phyloP scores from a whole-genome alignment of 2,329 filamentous ascomycete species.

The Calycina marina region DNA sequence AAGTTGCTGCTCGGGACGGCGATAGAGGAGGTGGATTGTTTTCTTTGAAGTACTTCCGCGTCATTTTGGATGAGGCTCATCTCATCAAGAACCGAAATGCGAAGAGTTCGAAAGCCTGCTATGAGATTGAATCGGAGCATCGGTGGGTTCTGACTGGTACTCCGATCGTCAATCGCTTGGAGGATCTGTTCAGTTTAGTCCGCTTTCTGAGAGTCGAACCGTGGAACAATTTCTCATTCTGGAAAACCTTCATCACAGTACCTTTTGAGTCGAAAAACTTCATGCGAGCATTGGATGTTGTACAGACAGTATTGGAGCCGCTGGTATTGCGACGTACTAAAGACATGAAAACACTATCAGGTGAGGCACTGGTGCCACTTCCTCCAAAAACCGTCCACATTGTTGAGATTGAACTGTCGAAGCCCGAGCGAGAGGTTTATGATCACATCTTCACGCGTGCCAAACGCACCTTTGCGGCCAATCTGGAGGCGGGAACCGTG shows the following conservation, averaged over 20 bases:
- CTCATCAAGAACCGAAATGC: constrained; percentile 81
- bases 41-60: constrained; percentile 82
- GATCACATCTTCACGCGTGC: constrained; percentile 76
- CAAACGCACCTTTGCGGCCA: constrained; percentile 71
- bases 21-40: constrained; percentile 64
- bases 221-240: constrained; percentile 98
- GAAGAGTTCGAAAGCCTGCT: constrained; percentile 91
- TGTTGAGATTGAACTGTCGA: constrained; percentile 72
- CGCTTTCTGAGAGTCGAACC: constrained; percentile 88
- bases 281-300: constrained; percentile 82
- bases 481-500: constrained; percentile 80
- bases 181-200: constrained; percentile 87
- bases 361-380: constrained; percentile 65
- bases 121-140: constrained; percentile 72
- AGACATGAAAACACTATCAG: constrained; percentile 91
- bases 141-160: constrained; percentile 92
- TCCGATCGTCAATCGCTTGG: constrained; percentile 88
- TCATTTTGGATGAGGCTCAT: constrained; percentile 93
- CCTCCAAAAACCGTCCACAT: constrained; percentile 74
- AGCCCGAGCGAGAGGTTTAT: constrained; percentile 79
- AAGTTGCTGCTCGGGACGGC: constrained; percentile 52
- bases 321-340: constrained; percentile 92
- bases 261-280: constrained; percentile 95
- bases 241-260: constrained; percentile 96
- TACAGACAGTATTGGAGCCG: constrained; percentile 91